A percentile compares a stretch with the other conserved stretches of the same genome.
phyloP scores from a whole-genome alignment of 345 rosid species.

The thale cress (Arabidopsis thaliana) region TAIR10.1 NC_003075.7:10645001-10645500 shows the following conservation, averaged over 20 bases:
- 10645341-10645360: background rate
- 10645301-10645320: background rate
- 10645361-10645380: slow-evolving; percentile 10
- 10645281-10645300: background rate
- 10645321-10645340: background rate
- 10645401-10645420: background rate
- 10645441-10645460: background rate
- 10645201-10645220: slow-evolving; percentile 35
- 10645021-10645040: background rate
- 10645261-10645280: slow-evolving; percentile 30
- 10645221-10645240: slow-evolving; percentile 44
- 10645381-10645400: slow-evolving; percentile 24
- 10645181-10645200: slow-evolving; percentile 14
- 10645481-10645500: background rate
- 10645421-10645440: background rate
- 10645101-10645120: slow-evolving; percentile 18
- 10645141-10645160: slow-evolving; percentile 30
- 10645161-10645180: slow-evolving; percentile 23
- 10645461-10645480: background rate
- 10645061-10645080: slow-evolving; percentile 25
- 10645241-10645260: slow-evolving; percentile 34
- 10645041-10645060: slow-evolving; percentile 24
- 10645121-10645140: slow-evolving; percentile 41
- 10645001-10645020: slow-evolving; percentile 14
- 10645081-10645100: slow-evolving; percentile 8